Evolutionary conservation across 1,284 basidiomycete genomes (phyloP), one percentile per base, ranked within the genome.

Genomic region (Tylopilus sp.): DNA sequence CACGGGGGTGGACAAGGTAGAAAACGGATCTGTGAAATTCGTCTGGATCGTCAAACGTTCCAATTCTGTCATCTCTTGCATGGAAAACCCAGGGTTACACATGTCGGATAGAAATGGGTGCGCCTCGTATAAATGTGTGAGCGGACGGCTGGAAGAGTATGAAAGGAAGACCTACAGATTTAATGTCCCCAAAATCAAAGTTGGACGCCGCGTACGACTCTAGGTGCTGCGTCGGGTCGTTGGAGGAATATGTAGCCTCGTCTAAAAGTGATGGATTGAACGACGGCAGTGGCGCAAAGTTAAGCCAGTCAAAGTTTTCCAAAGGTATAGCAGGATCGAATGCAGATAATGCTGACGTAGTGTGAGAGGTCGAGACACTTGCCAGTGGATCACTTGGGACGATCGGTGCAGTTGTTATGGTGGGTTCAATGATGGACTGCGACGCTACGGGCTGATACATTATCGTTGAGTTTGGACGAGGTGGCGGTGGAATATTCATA

Each of bases 401-500:
- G n/a, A 49, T 49, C 47, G 47, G 47, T 12, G 47, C 47, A n/a
- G n/a, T 49, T 49, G 47, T 24, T 44, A 22, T 22, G 41, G 41
- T 8, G 19, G 60, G 57, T 22, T 63, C 60, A 13, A 58, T 58
- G 33, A 55, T 57, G 24, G 65, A 53, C 36, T 55, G 62, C 13
- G 64, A 61, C 12, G 64, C 53, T 41, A 65, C 62, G 24, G 79
- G 77, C n/a, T 80, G 79, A 62, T 83, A 83, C 73, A 82, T 79
- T 38, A 71, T 67, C 1, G 77, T 63, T 24, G 72, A 75, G 67
- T 78, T 81, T 8, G 81, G 81, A 36, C 79, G 79, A 58, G 80
- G 80, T 51, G 70, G 66, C 3, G 68, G 64, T 10, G 33, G 33
- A 36, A 36, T 36, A 36, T 36, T 36, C 19, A 80, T 72, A 7